Evolutionary conservation across 2,329 filamentous ascomycete species (phyloP).

Genomic region (Aspergillus sojae): DNA sequence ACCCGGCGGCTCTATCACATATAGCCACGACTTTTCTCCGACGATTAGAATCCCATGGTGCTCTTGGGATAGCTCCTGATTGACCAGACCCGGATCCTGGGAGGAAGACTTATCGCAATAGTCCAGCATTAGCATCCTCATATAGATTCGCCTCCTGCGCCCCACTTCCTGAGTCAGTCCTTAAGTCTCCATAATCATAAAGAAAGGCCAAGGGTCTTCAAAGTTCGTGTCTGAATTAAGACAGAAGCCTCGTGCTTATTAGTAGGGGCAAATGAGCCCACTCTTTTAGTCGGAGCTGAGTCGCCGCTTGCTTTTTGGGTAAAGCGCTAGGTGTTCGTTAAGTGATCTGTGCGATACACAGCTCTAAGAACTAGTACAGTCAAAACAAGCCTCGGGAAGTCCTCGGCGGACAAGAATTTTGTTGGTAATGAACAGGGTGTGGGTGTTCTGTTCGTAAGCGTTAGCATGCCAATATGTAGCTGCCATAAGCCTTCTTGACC

Average conservation of each 20-base stretch:
- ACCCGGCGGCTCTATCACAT: not conserved
- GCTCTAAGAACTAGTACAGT: not conserved
- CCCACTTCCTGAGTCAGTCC: not conserved
- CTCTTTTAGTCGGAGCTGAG: not conserved
- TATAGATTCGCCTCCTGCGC: not conserved
- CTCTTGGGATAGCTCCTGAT: not conserved
- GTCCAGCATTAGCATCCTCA: constrained; percentile 3
- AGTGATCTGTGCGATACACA: not conserved
- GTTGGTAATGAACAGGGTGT: not conserved
- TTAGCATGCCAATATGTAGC: not conserved
- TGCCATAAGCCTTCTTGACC: too few relatives aligned
- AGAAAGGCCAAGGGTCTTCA: constrained; percentile 1
- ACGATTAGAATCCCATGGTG: not conserved
- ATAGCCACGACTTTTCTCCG: not conserved
- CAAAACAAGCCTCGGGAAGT: not conserved
- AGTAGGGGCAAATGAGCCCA: not conserved
- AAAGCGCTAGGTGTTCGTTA: not conserved
- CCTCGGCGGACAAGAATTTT: not conserved
- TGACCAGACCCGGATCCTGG: not conserved
- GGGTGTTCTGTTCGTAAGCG: not conserved
- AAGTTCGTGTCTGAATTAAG: not conserved
- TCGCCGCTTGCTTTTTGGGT: not conserved
- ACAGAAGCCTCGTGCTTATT: not conserved
- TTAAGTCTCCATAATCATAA: constrained; percentile 3
- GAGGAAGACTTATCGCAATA: not conserved